Percentiles rank a stretch among this genome's conserved stretches.
phyloP scores from a whole-genome alignment of 768 basidiomycete species.

The Fomitopsis pulvina region DNA sequence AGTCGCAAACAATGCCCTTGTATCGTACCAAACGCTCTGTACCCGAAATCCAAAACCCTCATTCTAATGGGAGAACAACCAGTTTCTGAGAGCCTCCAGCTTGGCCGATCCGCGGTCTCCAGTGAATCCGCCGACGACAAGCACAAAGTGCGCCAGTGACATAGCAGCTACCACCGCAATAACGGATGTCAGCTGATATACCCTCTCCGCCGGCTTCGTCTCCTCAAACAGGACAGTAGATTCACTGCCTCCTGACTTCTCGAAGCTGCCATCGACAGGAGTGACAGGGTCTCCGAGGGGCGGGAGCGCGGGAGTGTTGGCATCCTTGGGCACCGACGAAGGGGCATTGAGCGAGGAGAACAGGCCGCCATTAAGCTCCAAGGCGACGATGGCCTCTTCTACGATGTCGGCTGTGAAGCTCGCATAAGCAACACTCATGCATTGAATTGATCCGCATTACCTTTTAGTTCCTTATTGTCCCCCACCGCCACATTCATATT shows the following conservation, averaged over 20 bases:
- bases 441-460: too few relatives aligned
- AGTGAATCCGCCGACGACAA: slow-evolving; percentile 25
- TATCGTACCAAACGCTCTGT: too few relatives aligned
- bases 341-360: slow-evolving; percentile 22
- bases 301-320: slow-evolving; percentile 6
- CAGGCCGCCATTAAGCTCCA: slow-evolving; percentile 27
- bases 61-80: background rate
- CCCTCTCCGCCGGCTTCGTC: slow-evolving; percentile 6
- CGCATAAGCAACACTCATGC: background rate
- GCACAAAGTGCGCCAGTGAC: slow-evolving; percentile 21
- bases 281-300: slow-evolving; percentile 12
- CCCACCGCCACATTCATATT: slow-evolving; percentile 33
- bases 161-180: slow-evolving; percentile 24
- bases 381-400: slow-evolving; percentile 27
- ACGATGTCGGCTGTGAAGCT: slow-evolving; percentile 17
- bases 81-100: slow-evolving; percentile 2
- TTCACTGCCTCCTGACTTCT: background rate
- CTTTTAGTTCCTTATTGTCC: slow-evolving; percentile 26
- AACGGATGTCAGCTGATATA: slow-evolving; percentile 14
- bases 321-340: background rate
- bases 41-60: background rate
- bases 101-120: slow-evolving; percentile 10
- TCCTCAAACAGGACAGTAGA: slow-evolving; percentile 11
- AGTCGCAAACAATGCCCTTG: too few relatives aligned
- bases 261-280: background rate